Base-by-base conservation (phyloP, 176 grass and related monocot species). In the Typha latifolia region DNA sequence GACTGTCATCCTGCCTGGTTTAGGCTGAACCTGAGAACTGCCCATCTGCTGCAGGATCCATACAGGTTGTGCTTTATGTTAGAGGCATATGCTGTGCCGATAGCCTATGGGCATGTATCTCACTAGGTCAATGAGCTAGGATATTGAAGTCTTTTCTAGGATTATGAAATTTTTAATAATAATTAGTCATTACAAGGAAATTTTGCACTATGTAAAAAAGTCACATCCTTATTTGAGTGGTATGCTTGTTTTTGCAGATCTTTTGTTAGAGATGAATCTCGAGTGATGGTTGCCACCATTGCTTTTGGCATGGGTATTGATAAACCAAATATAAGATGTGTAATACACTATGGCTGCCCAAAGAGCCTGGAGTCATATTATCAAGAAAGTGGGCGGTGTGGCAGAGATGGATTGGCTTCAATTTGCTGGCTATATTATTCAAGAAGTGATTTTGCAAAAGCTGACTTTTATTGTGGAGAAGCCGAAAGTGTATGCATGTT, bases 271-370 rank as follows among this genome's bases (percentile, higher is more conserved):
- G 93, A 97, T 34, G 93, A 97, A 83, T 68, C 75, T 66, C 69
- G 79, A 62, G 80, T 97, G 47, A 89, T 97, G 88, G 85, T 96
- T 71, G 93, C 93, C 66, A 91, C 93, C 62, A 74, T 96, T 74
- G 93, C 93, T 69, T 96, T 91, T 91, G 93, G 93, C 22, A 96
- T 96, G 93, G 93, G 93, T 69, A 97, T 96, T 56, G 93, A 97
- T 69, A 92, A 97, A 63, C 93, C 88, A 74, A 83, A 97, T 80
- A 67, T 97, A 77, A 91, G 93, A 82, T 91, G 82, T 34, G 80
- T 92, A 48, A 92, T 97, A 84, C 93, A 97, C 76, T 97, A 89
- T 64, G 88, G 88, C 27, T 97, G 93, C 34, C 93, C 93, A 4
- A 97, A 92, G 77, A 97, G 85, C 66, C 76, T 97, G 62, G 93